Evolutionary conservation across 768 basidiomycete genomes (phyloP).

Genomic region (Lactifluus pinguis): DNA sequence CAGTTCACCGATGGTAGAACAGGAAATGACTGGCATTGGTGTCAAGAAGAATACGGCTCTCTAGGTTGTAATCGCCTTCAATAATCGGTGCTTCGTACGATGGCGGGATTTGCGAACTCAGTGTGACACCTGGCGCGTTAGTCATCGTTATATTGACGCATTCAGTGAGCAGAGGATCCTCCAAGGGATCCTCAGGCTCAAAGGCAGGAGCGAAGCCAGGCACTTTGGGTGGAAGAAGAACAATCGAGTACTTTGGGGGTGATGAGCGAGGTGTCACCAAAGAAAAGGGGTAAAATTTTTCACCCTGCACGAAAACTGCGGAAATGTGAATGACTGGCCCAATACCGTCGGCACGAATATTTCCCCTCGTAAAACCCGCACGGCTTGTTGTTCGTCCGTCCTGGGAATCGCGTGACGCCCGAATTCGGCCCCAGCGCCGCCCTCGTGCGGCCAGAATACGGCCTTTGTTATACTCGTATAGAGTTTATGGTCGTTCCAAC

Average conservation of each 20-base stretch:
- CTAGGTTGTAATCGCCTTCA: constrained; percentile 40
- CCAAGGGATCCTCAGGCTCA: constrained; percentile 24
- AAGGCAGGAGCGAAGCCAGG: constrained; percentile 32
- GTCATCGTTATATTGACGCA: constrained; percentile 33
- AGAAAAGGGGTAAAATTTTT: constrained; percentile 23
- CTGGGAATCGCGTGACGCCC: not conserved
- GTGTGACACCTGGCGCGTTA: constrained; percentile 31
- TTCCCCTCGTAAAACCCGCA: constrained; percentile 40
- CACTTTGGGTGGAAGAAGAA: constrained; percentile 34
- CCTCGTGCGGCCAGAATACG: constrained; percentile 40
- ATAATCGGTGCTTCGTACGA: constrained; percentile 36
- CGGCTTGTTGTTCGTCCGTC: constrained; percentile 15
- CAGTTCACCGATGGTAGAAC: too few species aligned
- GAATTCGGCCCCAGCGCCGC: constrained; percentile 20
- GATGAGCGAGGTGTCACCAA: too few species aligned
- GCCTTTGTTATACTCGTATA: constrained; percentile 32
- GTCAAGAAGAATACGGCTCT: constrained; percentile 41
- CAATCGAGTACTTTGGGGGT: constrained; percentile 34
- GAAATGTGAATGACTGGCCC: constrained; percentile 38
- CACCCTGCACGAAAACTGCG: constrained; percentile 41
- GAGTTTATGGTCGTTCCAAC: constrained; percentile 39
- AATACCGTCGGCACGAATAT: constrained; percentile 36
- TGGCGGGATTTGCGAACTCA: constrained; percentile 43
- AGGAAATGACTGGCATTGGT: too few species aligned
- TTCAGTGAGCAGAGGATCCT: constrained; percentile 31